Evolutionary conservation across 495 filamentous ascomycete genomes (phyloP).

Genomic region (Penicillium psychrofluorescens): DNA sequence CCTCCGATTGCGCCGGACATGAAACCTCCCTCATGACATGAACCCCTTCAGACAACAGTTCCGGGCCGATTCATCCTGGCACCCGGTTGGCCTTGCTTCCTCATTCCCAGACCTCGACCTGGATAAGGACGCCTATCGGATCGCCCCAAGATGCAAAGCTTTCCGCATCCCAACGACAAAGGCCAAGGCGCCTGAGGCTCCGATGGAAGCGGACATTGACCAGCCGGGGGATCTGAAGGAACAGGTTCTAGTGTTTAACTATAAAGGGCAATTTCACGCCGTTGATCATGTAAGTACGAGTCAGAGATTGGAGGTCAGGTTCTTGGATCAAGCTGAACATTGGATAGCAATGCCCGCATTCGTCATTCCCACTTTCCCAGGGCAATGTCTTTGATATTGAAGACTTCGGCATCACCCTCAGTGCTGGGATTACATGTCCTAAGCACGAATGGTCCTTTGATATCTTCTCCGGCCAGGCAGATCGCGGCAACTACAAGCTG

Average conservation of each 20-base stretch:
- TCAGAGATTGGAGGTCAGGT: background rate
- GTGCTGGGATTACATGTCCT: constrained; percentile 48
- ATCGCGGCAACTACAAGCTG: constrained; percentile 51
- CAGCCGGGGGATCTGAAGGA: constrained; percentile 41
- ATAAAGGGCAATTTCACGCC: constrained; percentile 50
- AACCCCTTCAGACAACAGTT: constrained; percentile 11
- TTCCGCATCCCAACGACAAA: constrained; percentile 40
- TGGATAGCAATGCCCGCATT: constrained; percentile 52
- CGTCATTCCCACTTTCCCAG: constrained; percentile 48
- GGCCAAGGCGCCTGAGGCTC: constrained; percentile 9
- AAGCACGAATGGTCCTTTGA: constrained; percentile 60
- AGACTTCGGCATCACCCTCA: constrained; percentile 46
- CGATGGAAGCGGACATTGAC: constrained; percentile 31
- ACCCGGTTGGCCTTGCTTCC: constrained; percentile 38
- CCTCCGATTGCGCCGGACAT: background rate
- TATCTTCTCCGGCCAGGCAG: constrained; percentile 45
- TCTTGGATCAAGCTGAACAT: constrained; percentile 3
- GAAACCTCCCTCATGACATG: background rate
- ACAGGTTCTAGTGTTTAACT: constrained; percentile 52
- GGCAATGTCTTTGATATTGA: constrained; percentile 55
- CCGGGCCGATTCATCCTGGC: constrained; percentile 15
- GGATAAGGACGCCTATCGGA: constrained; percentile 23
- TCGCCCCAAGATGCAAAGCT: constrained; percentile 45
- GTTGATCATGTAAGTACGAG: constrained; percentile 48
- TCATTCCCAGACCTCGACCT: constrained; percentile 41